Evolutionary conservation across 768 basidiomycete genomes (phyloP), one percentile per base, ranked within the genome.

Genomic region (Gyrodon lividus): DNA sequence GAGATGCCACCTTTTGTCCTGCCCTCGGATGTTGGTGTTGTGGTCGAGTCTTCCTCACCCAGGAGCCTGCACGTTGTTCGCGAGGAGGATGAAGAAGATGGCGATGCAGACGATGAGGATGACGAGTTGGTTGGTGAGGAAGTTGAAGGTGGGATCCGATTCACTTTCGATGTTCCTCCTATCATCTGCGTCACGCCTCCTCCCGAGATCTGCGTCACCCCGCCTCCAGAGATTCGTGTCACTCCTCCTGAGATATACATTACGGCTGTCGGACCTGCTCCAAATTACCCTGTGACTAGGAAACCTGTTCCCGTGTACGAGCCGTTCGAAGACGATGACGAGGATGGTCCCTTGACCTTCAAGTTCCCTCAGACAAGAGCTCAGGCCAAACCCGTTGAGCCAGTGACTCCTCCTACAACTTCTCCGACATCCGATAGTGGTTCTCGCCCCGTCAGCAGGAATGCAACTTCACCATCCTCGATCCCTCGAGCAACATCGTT

Each of bases 111-210:
- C 17, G 59, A 60, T 5, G 72, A 77, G 13, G 72, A 72, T 22
- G 77, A 77, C 13, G 77, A 81, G 38, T 77, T 82, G 58, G 74
- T 82, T 48, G 84, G 83, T 26, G 80, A 85, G 53, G 68, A 65
- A 50, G 79, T 80, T 38, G 81, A 78, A 44, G 77, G 83, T 26
- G 89, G 88, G 5, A 87, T 91, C 62, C 82, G 77, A 54, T 89
- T 90, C 58, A 86, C 77, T 3, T 89, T 90, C 55, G 82, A 80
- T 3, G 79, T 83, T 17, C 84, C 88, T n/a, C 69, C 66, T 37
- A 55, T 59, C 38, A 58, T 59, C 51, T 56, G 50, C 56, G 58
- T 64, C 31, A 61, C 68, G 19, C 60, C 71, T 30, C 63, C 70
- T 6, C 53, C 59, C 7, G 54, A 59, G 2, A 26, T 55, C 50